A percentile compares a stretch with the other conserved stretches of the same genome.
Conservation (phyloP, 768 basidiomycete species). For the Coprinopsis strossmayeri region DNA sequence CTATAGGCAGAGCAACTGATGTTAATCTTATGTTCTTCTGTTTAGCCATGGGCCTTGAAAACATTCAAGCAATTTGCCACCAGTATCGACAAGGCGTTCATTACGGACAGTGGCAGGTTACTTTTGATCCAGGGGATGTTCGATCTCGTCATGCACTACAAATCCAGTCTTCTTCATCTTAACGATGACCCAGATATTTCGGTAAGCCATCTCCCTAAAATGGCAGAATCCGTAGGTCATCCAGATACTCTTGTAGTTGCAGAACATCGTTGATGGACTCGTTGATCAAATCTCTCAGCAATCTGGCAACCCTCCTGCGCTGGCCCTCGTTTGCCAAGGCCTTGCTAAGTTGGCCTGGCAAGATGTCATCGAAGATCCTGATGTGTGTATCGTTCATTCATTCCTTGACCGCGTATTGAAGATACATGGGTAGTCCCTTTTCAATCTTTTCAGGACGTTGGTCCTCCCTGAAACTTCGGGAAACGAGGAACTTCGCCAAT, state of each 20-base stretch:
- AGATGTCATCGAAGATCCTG: slow-evolving; percentile 67
- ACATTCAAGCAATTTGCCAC: background rate
- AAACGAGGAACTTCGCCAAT: slow-evolving; percentile 83
- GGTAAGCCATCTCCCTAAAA: background rate
- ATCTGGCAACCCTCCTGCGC: slow-evolving; percentile 44
- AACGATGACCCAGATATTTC: background rate
- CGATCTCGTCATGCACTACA: background rate
- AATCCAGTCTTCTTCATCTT: background rate
- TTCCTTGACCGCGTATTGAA: slow-evolving; percentile 24
- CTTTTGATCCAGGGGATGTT: background rate
- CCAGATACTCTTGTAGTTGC: slow-evolving; percentile 12
- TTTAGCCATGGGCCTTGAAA: background rate
- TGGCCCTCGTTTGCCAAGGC: slow-evolving; percentile 71
- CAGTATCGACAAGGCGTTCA: background rate
- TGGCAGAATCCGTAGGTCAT: too few species aligned
- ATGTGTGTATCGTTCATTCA: slow-evolving; percentile 41
- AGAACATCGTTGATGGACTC: slow-evolving; percentile 16
- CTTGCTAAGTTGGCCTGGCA: slow-evolving; percentile 81
- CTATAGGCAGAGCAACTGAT: background rate
- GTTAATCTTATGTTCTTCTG: background rate
- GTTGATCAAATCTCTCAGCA: slow-evolving; percentile 37
- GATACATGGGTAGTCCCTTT: slow-evolving; percentile 22
- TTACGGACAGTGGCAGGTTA: background rate
- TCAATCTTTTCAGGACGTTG: slow-evolving; percentile 44
- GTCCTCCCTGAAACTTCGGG: slow-evolving; percentile 74